These are phyloP conservation scores for Trichoderma cornu-damae DNA, from an alignment of 2,329 filamentous ascomycete species.

Conservation along the genomic window DNA sequence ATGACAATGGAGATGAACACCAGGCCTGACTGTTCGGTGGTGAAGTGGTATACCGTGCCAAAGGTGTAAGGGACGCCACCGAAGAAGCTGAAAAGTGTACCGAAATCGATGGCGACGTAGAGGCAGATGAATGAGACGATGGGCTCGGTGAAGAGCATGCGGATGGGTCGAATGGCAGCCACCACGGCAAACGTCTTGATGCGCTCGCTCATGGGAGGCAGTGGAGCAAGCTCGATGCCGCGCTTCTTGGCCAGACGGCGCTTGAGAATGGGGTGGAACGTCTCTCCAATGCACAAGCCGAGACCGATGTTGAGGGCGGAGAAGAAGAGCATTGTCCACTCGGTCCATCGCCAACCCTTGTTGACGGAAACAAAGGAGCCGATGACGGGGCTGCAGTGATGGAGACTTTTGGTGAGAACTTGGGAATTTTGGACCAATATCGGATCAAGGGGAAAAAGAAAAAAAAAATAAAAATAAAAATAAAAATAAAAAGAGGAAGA, in stretches of 20 bases:
- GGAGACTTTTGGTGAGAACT: neutral
- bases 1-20: slow-evolving; percentile 44
- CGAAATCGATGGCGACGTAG: slow-evolving; percentile 48
- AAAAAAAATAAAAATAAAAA: too few species aligned
- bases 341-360: slow-evolving; percentile 50
- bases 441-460: too few species aligned
- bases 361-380: slow-evolving; percentile 44
- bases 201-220: slow-evolving; percentile 25
- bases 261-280: slow-evolving; percentile 50
- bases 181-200: slow-evolving; percentile 36
- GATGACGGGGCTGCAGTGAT: slow-evolving; percentile 38
- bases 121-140: slow-evolving; percentile 54
- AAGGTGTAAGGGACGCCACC: slow-evolving; percentile 48
- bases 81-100: slow-evolving; percentile 50
- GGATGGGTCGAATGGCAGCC: slow-evolving; percentile 46
- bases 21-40: slow-evolving; percentile 37
- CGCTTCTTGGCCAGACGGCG: slow-evolving; percentile 36
- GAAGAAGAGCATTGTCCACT: slow-evolving; percentile 48
- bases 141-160: slow-evolving; percentile 58
- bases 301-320: slow-evolving; percentile 34
- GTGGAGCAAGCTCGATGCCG: slow-evolving; percentile 26
- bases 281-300: slow-evolving; percentile 46
- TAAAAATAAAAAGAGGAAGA: too few species aligned
- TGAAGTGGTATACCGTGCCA: slow-evolving; percentile 41
- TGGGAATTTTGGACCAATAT: neutral